Evolutionary conservation across 2,329 filamentous ascomycete species (phyloP).

Genomic region (Aspergillus pseudoterreus): DNA sequence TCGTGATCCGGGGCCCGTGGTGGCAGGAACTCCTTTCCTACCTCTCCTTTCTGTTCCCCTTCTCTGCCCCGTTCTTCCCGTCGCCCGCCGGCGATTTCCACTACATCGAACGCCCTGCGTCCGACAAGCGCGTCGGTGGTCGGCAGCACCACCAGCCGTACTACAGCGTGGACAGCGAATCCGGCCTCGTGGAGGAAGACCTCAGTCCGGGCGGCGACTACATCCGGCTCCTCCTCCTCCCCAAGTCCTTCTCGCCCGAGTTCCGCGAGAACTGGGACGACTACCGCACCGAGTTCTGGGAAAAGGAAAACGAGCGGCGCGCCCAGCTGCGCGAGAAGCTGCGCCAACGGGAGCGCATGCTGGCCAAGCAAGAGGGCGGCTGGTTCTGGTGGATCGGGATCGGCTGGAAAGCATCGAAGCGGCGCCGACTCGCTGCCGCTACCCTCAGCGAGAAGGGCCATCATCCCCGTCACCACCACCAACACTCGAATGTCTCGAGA

Average conservation of each 20-base stretch:
- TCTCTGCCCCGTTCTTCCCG: slow-evolving; percentile 63
- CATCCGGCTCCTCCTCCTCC: slow-evolving; percentile 82
- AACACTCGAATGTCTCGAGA: slow-evolving; percentile 26
- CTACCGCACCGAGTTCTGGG: slow-evolving; percentile 94
- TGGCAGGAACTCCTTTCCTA: slow-evolving; percentile 74
- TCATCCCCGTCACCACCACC: slow-evolving; percentile 26
- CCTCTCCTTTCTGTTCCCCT: slow-evolving; percentile 72
- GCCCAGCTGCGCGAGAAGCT: slow-evolving; percentile 68
- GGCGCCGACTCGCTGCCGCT: slow-evolving; percentile 26
- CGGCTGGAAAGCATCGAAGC: slow-evolving; percentile 35
- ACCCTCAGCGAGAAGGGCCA: slow-evolving; percentile 25
- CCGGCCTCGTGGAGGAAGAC: slow-evolving; percentile 73
- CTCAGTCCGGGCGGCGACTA: slow-evolving; percentile 85
- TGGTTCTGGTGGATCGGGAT: slow-evolving; percentile 84
- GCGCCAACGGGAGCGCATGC: slow-evolving; percentile 62
- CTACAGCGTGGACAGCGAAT: slow-evolving; percentile 61
- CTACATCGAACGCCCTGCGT: slow-evolving; percentile 61
- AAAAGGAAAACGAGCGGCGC: slow-evolving; percentile 87
- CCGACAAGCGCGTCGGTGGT: slow-evolving; percentile 36
- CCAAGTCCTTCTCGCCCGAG: slow-evolving; percentile 90
- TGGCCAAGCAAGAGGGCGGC: slow-evolving; percentile 65
- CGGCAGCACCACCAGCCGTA: slow-evolving; percentile 33
- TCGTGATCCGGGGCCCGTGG: slow-evolving; percentile 79
- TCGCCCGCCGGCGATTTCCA: slow-evolving; percentile 67
- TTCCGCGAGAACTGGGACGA: slow-evolving; percentile 97